Base-by-base conservation (phyloP, 345 rosid genomes). In the Moricandia arvensis region DNA sequence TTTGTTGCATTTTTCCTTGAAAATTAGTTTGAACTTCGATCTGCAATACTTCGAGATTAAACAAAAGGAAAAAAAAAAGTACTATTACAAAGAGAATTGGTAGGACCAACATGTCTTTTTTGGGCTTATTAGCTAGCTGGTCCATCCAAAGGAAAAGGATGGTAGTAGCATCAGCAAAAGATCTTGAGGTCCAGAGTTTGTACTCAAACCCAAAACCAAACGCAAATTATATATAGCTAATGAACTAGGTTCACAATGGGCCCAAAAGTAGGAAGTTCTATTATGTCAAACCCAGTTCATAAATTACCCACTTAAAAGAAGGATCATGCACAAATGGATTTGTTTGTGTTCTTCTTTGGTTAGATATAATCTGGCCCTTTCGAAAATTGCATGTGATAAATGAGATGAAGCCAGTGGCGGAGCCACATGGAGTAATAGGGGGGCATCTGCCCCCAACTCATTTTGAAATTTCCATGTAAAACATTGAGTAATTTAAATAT, bases 351-450 rank as follows among this genome's bases (percentile, higher is more conserved):
- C 38, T 34, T 34, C 29, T 27, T 27, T 27, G 29, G 3, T 27
- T 34, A 34, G 38, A 34, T 6, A 34, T 45, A 6, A 16, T 82
- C 75, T 59, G 58, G 75, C 47, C 54, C 29, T 11, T 31, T 18
- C 66, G 55, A 26, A 13, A 37, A 10, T 33, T n/a, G 34, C 9
- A 18, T 24, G n/a, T 9, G 13, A 10, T 43, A 8, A 30, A 66
- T 34, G 62, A 30, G 63, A 34, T 35, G 55, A n/a, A n/a, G n/a
- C n/a, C n/a, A n/a, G n/a, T n/a, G n/a, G n/a, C n/a, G n/a, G n/a
- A n/a, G n/a, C n/a, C n/a, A n/a, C n/a, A n/a, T n/a, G n/a, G n/a
- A n/a, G n/a, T n/a, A n/a, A n/a, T n/a, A n/a, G n/a, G n/a, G n/a
- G n/a, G n/a, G n/a, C n/a, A n/a, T n/a, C n/a, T n/a, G n/a, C n/a